These are phyloP conservation scores for Aspergillus tamarii DNA, from an alignment of 2,329 filamentous ascomycete species.

Conservation along the genomic window DNA sequence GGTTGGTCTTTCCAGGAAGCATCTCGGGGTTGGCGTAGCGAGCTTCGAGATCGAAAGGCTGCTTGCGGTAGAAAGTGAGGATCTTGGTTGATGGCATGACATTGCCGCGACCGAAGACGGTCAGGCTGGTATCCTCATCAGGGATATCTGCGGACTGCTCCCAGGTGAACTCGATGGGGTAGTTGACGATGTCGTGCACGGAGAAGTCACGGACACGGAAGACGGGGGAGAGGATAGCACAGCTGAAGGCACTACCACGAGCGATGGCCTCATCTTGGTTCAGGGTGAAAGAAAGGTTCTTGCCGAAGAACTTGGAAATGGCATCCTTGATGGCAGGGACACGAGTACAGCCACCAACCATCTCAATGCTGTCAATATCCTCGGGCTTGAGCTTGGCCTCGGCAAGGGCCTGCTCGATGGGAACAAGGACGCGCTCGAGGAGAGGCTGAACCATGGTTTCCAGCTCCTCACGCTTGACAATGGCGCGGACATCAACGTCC, in stretches of 20 bases:
- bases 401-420: constrained; percentile 89
- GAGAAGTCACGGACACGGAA: constrained; percentile 99
- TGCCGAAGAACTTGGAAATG: constrained; percentile 89
- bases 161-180: constrained; percentile 98
- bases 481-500: constrained; percentile 84
- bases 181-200: constrained; percentile 95
- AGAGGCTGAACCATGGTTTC: constrained; percentile 88
- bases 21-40: constrained; percentile 85
- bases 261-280: constrained; percentile 98
- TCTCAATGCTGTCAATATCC: constrained; percentile 90
- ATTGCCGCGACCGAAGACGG: constrained; percentile 96
- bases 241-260: constrained; percentile 94
- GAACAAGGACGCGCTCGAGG: constrained; percentile 70
- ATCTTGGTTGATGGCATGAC: constrained; percentile 98
- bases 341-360: constrained; percentile 93
- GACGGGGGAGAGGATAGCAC: constrained; percentile 92
- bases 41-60: constrained; percentile 94
- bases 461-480: constrained; percentile 92
- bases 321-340: constrained; percentile 89
- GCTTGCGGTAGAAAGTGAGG: constrained; percentile 97
- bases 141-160: constrained; percentile 98
- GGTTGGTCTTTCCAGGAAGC: constrained; percentile 85
- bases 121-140: constrained; percentile 95
- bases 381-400: constrained; percentile 89
- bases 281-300: constrained; percentile 89